A percentile compares a stretch with the other conserved stretches of the same genome.
phyloP scores from a whole-genome alignment of 139 green algal genomes.

The Haematococcus sp. region DNA sequence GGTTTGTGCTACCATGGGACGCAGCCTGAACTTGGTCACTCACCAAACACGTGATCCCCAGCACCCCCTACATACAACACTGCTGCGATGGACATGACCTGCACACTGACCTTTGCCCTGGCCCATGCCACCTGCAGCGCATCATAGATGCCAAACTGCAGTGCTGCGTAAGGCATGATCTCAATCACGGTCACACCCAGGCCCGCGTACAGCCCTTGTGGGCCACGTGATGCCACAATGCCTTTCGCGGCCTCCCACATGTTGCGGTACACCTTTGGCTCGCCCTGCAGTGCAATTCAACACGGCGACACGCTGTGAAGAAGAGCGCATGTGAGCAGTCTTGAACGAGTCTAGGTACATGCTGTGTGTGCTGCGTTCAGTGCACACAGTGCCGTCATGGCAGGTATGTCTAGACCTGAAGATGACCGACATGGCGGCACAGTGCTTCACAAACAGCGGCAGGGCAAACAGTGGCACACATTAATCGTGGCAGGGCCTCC shows the following conservation, averaged over 20 bases:
- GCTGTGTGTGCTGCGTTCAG: too few relatives aligned
- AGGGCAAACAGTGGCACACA: too few relatives aligned
- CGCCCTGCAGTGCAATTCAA: constrained; percentile 6
- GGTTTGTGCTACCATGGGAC: too few relatives aligned
- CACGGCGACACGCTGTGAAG: background rate
- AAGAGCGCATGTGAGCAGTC: too few relatives aligned
- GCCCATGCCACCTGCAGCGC: constrained; percentile 58
- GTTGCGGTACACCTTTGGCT: constrained; percentile 64
- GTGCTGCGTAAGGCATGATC: constrained; percentile 95
- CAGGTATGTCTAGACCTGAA: too few relatives aligned
- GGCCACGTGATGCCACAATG: constrained; percentile 29
- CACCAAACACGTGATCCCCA: background rate
- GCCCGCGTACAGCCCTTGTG: constrained; percentile 74
- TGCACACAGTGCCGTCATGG: too few relatives aligned
- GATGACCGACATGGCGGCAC: too few relatives aligned
- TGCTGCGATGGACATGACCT: background rate
- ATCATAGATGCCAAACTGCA: constrained; percentile 98
- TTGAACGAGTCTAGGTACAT: too few relatives aligned
- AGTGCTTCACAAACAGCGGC: too few relatives aligned
- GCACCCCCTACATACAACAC: too few relatives aligned
- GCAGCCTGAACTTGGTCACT: constrained; percentile 8
- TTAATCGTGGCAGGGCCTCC: too few relatives aligned
- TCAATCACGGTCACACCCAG: constrained; percentile 90
- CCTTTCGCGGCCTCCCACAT: constrained; percentile 62
- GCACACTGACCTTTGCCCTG: background rate